Evolutionary conservation across 2,329 filamentous ascomycete species (phyloP).

Genomic region (Coniochaeta ligniaria): DNA sequence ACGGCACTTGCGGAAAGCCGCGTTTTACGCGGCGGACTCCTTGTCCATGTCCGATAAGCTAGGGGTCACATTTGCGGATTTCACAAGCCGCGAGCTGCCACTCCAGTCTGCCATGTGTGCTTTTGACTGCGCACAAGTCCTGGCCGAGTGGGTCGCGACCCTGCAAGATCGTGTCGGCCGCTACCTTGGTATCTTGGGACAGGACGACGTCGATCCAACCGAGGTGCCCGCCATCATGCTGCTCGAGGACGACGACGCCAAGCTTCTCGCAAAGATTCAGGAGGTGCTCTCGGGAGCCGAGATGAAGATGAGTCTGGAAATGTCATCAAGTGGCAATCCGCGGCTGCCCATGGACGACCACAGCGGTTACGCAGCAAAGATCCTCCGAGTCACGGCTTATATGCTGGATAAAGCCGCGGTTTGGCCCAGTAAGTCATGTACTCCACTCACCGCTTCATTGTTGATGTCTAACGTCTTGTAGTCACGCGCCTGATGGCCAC

Average conservation of each 20-base stretch:
- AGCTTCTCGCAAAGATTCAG: constrained; percentile 74
- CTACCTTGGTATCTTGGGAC: constrained; percentile 80
- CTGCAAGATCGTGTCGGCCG: constrained; percentile 90
- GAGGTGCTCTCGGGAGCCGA: constrained; percentile 73
- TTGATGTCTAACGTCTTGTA: constrained; percentile 5
- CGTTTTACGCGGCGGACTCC: constrained; percentile 89
- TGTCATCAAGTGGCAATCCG: constrained; percentile 39
- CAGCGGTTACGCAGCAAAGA: constrained; percentile 76
- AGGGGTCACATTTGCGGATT: constrained; percentile 78
- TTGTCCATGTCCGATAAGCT: constrained; percentile 82
- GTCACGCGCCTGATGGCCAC: constrained; percentile 48
- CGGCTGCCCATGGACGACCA: constrained; percentile 46
- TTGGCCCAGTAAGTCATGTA: constrained; percentile 66
- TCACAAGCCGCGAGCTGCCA: constrained; percentile 76
- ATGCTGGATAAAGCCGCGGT: constrained; percentile 84
- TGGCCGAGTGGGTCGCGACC: constrained; percentile 90
- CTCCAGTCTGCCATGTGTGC: constrained; percentile 87
- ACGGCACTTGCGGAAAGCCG: constrained; percentile 85
- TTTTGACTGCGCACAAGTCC: constrained; percentile 88
- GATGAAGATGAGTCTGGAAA: constrained; percentile 62
- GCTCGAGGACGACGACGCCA: constrained; percentile 84
- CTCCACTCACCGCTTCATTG: constrained; percentile 1
- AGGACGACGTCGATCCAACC: constrained; percentile 69
- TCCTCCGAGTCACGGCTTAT: constrained; percentile 76
- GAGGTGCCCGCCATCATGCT: constrained; percentile 85